Evolutionary conservation across 306 rosid genomes (phyloP).

Genomic region (Citrullus amarus): DNA sequence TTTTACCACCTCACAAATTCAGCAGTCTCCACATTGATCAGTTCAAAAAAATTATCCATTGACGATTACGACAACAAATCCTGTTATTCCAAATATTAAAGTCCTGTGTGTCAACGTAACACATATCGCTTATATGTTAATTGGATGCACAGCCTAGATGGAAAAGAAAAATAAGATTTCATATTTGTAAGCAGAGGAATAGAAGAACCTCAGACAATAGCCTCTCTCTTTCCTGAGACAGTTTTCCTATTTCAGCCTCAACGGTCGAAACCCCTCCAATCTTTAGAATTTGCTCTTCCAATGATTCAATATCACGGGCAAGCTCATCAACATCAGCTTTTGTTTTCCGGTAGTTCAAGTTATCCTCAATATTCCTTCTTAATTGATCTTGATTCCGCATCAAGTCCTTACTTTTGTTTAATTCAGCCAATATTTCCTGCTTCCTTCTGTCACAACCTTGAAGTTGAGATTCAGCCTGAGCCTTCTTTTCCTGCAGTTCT

Average conservation of each 20-base stretch:
- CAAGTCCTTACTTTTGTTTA: constrained; percentile 43
- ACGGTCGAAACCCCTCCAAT: constrained; percentile 41
- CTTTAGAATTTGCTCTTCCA: constrained; percentile 59
- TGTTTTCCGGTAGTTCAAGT: constrained; percentile 71
- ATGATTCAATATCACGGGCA: constrained; percentile 45
- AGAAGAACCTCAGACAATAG: constrained; percentile 67
- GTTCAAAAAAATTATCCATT: not conserved
- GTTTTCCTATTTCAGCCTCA: constrained; percentile 53
- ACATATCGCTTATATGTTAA: not conserved
- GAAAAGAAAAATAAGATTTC: constrained; percentile 1
- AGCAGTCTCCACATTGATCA: not conserved
- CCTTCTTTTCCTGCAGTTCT: constrained; percentile 58
- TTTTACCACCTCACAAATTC: not conserved
- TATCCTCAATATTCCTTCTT: constrained; percentile 64
- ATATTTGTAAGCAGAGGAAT: constrained; percentile 13
- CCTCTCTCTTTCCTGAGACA: constrained; percentile 68
- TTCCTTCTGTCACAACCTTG: constrained; percentile 43
- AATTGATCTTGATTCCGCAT: constrained; percentile 41
- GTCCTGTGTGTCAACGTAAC: not conserved
- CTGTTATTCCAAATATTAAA: not conserved
- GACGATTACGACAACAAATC: not conserved
- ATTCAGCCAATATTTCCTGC: constrained; percentile 49
- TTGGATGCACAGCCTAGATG: not conserved
- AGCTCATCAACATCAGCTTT: constrained; percentile 71
- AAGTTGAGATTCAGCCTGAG: constrained; percentile 46